Percentiles rank a stretch among this genome's conserved stretches.
Conservation (phyloP, 2,329 filamentous ascomycete species). For the Leptographium procerum region DNA sequence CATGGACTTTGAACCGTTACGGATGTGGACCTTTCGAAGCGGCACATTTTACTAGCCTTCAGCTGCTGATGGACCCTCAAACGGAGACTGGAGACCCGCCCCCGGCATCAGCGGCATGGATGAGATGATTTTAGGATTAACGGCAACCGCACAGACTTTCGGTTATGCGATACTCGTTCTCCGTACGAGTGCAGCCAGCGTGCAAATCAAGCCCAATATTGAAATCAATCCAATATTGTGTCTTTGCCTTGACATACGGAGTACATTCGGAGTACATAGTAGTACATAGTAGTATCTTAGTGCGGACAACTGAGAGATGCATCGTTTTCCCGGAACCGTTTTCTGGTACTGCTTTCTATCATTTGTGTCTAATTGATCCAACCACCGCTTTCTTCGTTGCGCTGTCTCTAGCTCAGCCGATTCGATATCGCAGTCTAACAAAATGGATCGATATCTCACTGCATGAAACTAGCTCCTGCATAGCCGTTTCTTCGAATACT, state of each 20-base stretch:
- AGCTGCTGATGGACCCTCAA: neutral
- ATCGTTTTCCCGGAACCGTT: too few relatives aligned
- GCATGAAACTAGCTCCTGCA: neutral
- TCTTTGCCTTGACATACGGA: too few relatives aligned
- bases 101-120: neutral
- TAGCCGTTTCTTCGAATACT: too few relatives aligned
- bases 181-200: too few relatives aligned
- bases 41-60: neutral
- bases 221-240: too few relatives aligned
- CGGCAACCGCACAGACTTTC: neutral
- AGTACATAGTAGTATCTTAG: too few relatives aligned
- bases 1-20: neutral
- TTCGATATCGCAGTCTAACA: neutral
- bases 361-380: neutral
- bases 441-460: neutral
- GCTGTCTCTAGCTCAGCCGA: neutral
- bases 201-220: too few relatives aligned
- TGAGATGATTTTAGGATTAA: neutral
- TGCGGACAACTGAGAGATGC: too few relatives aligned
- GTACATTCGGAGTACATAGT: too few relatives aligned
- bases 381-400: neutral
- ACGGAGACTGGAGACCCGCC: neutral
- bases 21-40: too few relatives aligned
- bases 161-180: neutral
- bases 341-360: neutral